These are phyloP conservation scores for Coniferiporia weirii DNA, from an alignment of 1,284 basidiomycete species.

Conservation along the genomic window DNA sequence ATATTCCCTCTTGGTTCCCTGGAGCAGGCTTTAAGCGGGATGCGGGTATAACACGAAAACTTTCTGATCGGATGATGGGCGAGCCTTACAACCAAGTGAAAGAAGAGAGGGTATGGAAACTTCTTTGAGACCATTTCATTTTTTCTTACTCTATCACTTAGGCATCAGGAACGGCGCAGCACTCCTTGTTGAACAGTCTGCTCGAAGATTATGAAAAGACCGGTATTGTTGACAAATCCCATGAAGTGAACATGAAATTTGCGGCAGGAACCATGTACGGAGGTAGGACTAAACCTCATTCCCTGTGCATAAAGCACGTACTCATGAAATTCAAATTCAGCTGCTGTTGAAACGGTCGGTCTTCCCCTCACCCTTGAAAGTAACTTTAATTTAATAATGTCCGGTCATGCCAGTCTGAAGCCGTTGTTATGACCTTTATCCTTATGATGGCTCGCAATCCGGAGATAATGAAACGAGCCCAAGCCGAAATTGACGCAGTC, in stretches of 20 bases:
- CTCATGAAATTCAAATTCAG: neutral
- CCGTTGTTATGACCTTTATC: constrained; percentile 24
- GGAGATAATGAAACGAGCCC: constrained; percentile 21
- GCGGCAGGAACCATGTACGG: constrained; percentile 7
- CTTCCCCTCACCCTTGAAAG: neutral
- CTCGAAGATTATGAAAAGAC: constrained; percentile 6
- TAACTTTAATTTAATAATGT: too few species aligned
- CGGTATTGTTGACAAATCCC: neutral
- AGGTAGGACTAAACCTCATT: neutral
- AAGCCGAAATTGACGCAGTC: constrained; percentile 27
- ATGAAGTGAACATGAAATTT: constrained; percentile 12
- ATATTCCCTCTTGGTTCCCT: constrained; percentile 26
- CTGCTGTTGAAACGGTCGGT: neutral
- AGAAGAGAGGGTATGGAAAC: constrained; percentile 3
- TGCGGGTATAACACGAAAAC: neutral
- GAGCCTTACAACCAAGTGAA: constrained; percentile 6
- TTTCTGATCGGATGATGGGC: neutral
- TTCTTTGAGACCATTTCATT: neutral
- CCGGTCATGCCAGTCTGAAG: constrained; percentile 13
- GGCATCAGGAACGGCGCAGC: neutral
- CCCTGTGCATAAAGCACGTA: neutral
- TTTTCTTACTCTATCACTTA: neutral
- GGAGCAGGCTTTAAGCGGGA: constrained; percentile 25
- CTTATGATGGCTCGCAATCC: constrained; percentile 27
- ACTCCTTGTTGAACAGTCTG: constrained; percentile 8